A percentile compares a stretch with the other conserved stretches of the same genome.
Evolutionary conservation across 345 rosid genomes (phyloP).

Genomic region (Isatis tinctoria): DNA sequence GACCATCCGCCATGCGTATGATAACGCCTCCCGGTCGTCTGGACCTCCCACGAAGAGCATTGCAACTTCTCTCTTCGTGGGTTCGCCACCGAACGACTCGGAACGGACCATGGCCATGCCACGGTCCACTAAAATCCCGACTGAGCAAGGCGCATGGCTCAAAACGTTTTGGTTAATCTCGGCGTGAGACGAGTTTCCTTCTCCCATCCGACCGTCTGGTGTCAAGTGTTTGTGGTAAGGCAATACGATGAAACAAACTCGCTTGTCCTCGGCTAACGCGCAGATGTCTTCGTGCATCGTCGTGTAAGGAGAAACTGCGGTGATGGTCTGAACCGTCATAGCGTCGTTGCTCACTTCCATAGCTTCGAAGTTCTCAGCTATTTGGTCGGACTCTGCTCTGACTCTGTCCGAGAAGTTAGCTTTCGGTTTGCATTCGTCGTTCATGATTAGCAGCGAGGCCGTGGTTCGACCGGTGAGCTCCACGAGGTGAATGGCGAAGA

Average conservation of each 20-base stretch:
- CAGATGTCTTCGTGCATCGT: slow-evolving; percentile 67
- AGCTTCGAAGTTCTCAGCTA: slow-evolving; percentile 38
- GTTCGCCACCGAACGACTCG: slow-evolving; percentile 23
- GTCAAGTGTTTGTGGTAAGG: slow-evolving; percentile 50
- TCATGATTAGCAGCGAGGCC: slow-evolving; percentile 56
- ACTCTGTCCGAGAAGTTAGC: slow-evolving; percentile 30
- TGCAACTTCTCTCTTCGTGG: slow-evolving; percentile 23
- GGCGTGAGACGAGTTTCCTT: slow-evolving; percentile 37
- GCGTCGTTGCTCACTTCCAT: slow-evolving; percentile 27
- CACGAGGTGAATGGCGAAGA: slow-evolving; percentile 51
- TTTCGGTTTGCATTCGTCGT: slow-evolving; percentile 27
- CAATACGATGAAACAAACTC: slow-evolving; percentile 43
- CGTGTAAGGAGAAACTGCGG: slow-evolving; percentile 51
- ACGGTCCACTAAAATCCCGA: slow-evolving; percentile 62
- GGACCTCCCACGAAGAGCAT: slow-evolving; percentile 49
- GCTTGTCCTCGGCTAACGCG: slow-evolving; percentile 56
- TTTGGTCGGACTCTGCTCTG: slow-evolving; percentile 41
- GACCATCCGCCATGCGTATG: slow-evolving; percentile 59
- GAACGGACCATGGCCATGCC: slow-evolving; percentile 39
- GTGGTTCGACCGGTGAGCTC: slow-evolving; percentile 66
- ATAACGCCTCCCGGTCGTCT: slow-evolving; percentile 60
- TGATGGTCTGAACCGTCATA: slow-evolving; percentile 39
- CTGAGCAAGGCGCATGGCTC: slow-evolving; percentile 54
- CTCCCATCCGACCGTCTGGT: slow-evolving; percentile 37
- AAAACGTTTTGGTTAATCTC: slow-evolving; percentile 50